Evolutionary conservation across 768 basidiomycete species (phyloP).

Genomic region (Boletus sensibilis): DNA sequence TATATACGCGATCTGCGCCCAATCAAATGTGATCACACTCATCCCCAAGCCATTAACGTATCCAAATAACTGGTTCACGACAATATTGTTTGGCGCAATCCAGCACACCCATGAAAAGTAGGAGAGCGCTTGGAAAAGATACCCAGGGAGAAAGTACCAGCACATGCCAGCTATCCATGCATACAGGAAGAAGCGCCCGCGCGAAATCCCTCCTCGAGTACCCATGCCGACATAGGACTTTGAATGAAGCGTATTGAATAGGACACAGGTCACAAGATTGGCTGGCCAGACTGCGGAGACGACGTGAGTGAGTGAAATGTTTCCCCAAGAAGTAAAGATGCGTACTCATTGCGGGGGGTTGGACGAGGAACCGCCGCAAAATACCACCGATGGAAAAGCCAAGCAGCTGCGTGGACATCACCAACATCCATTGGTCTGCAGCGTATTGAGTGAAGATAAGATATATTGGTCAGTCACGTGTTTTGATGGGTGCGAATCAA

Average conservation of each 20-base stretch:
- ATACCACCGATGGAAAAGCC: conserved; percentile 63
- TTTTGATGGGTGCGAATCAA: neutral
- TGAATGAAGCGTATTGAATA: conserved; percentile 75
- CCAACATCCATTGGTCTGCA: conserved; percentile 57
- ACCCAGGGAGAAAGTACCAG: conserved; percentile 70
- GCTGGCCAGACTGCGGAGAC: conserved; percentile 68
- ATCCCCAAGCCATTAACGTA: conserved; percentile 55
- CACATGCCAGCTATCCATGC: conserved; percentile 33
- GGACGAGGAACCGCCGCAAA: conserved; percentile 58
- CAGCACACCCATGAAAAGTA: conserved; percentile 62
- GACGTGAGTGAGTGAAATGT: conserved; percentile 14
- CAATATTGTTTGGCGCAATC: conserved; percentile 70
- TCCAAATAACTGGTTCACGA: conserved; percentile 76
- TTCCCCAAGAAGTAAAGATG: neutral
- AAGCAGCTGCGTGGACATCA: conserved; percentile 71
- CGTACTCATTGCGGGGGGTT: conserved; percentile 63
- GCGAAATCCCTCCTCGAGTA: conserved; percentile 45
- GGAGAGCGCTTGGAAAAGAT: conserved; percentile 63
- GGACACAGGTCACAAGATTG: conserved; percentile 64
- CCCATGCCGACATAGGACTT: conserved; percentile 46
- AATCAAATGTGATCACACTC: conserved; percentile 79
- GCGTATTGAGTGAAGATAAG: neutral
- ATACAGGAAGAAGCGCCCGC: conserved; percentile 51
- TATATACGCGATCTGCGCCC: conserved; percentile 59
- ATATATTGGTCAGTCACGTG: neutral